These are phyloP conservation scores for Pharnaceum exiguum DNA, from an alignment of 148 eudicot genomes.

Conservation along the genomic window DNA sequence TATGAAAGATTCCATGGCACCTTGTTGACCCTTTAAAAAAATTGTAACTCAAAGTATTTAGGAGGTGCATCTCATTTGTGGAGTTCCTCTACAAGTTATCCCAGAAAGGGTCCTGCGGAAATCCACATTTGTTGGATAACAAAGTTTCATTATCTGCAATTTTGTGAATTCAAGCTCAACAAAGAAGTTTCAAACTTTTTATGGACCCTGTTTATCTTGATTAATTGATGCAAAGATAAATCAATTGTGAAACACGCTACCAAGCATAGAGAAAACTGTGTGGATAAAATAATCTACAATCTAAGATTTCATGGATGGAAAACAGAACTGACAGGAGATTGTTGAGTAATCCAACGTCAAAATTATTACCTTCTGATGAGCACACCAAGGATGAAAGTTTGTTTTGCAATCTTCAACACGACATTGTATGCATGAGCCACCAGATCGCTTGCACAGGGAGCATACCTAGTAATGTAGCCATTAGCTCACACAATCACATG, in stretches of 20 bases:
- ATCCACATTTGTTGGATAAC: background rate
- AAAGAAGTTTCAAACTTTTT: background rate
- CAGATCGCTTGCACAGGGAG: constrained; percentile 42
- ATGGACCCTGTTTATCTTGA: background rate
- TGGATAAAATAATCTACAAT: background rate
- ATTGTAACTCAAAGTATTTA: background rate
- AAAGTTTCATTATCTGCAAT: background rate
- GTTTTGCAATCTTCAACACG: constrained; percentile 31
- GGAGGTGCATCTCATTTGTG: too few species aligned
- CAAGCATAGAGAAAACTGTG: background rate
- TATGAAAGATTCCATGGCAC: too few species aligned
- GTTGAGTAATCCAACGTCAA: background rate
- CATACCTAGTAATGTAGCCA: constrained; percentile 34
- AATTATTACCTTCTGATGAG: constrained; percentile 46
- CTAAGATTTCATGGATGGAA: background rate
- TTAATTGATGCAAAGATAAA: background rate
- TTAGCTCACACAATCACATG: background rate
- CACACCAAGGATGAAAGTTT: constrained; percentile 59
- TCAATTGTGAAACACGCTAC: background rate
- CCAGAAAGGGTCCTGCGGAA: background rate
- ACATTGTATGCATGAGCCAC: constrained; percentile 50
- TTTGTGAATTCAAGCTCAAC: background rate
- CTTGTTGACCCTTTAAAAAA: background rate
- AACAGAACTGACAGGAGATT: background rate
- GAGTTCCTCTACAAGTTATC: too few species aligned